Evolutionary conservation across 352 stramenopile genomes (phyloP).

Genomic region (Phytopythium litorale): DNA sequence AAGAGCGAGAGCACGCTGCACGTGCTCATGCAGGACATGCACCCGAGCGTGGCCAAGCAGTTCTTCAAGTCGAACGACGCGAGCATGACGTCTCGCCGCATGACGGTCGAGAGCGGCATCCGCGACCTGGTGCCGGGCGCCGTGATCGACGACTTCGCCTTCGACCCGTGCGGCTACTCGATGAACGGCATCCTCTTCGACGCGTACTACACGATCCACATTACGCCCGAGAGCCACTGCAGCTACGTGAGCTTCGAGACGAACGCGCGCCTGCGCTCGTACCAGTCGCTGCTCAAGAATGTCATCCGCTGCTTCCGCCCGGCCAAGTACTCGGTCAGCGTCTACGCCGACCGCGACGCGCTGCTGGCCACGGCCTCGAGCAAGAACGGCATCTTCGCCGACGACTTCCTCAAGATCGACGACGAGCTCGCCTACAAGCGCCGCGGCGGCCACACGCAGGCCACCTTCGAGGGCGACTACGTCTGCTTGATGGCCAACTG

Average conservation of each 20-base stretch:
- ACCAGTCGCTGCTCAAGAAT: conserved; percentile 94
- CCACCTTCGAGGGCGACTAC: conserved; percentile 84
- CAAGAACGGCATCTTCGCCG: conserved; percentile 75
- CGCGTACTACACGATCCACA: conserved; percentile 99
- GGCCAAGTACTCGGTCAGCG: conserved; percentile 96
- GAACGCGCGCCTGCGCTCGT: conserved; percentile 87
- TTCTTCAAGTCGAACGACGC: conserved; percentile 82
- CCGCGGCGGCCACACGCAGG: conserved; percentile 78
- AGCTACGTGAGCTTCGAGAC: conserved; percentile 99
- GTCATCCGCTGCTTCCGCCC: conserved; percentile 98
- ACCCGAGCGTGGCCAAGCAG: conserved; percentile 71
- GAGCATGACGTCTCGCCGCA: conserved; percentile 77
- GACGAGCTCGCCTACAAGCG: conserved; percentile 80
- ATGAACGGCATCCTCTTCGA: conserved; percentile 99
- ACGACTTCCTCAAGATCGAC: conserved; percentile 65
- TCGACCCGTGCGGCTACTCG: conserved; percentile 98
- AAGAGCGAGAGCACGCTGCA: conserved; percentile 75
- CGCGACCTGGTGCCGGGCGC: conserved; percentile 93
- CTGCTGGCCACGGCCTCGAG: conserved; percentile 33
- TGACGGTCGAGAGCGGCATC: conserved; percentile 95
- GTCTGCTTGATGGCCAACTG: conserved; percentile 84
- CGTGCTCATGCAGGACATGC: conserved; percentile 87
- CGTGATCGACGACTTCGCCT: conserved; percentile 96
- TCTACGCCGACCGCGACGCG: conserved; percentile 92
- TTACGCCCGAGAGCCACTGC: conserved; percentile 96